Evolutionary conservation across 306 rosid species (phyloP).

Genomic region (Delonix regia): DNA sequence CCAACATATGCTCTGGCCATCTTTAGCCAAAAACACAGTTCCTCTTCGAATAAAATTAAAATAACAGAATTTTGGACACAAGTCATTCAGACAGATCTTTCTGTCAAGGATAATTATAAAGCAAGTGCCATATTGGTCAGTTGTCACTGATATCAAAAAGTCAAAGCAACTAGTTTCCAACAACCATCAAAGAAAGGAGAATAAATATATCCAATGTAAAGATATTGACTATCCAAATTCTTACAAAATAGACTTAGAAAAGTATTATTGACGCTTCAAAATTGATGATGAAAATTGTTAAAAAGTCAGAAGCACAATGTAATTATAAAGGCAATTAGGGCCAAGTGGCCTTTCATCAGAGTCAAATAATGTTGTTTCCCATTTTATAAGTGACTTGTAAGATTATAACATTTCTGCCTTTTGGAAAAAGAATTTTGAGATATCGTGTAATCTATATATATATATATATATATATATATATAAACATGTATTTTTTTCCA

Average conservation of each 20-base stretch:
- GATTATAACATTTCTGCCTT: neutral
- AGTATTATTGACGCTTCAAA: neutral
- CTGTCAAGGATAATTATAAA: neutral
- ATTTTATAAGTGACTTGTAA: neutral
- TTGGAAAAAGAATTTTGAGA: neutral
- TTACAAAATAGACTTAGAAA: neutral
- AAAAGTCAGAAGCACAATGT: neutral
- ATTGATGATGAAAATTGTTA: neutral
- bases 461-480: no score
- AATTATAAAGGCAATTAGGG: neutral
- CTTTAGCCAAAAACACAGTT: neutral
- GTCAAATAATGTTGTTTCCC: neutral
- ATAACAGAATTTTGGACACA: neutral
- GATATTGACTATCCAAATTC: neutral
- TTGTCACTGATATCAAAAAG: neutral
- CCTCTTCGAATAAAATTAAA: neutral
- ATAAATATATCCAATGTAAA: neutral
- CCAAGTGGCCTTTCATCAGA: neutral
- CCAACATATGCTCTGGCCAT: constrained; percentile 1
- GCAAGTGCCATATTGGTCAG: neutral
- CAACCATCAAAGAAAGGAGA: neutral
- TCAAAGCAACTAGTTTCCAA: neutral
- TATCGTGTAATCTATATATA: no score
- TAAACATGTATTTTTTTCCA: neutral
- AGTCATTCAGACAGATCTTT: neutral